A percentile compares a stretch with the other conserved stretches of the same genome.
These are phyloP conservation scores for Gillenia trifoliata DNA, from an alignment of 306 rosid species.

Conservation along the genomic window DNA sequence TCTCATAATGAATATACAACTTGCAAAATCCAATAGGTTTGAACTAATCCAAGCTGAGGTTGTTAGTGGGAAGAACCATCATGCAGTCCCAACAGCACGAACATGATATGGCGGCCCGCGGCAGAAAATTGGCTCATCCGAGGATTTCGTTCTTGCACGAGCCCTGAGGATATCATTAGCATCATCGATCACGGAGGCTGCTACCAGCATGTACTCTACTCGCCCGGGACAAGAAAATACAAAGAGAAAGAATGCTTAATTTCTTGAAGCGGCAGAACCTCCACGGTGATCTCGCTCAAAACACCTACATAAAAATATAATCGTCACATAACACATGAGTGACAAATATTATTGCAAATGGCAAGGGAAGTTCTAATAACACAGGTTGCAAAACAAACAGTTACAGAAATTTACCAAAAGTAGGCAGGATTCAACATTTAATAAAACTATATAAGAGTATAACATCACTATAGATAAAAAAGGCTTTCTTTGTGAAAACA, in stretches of 20 bases:
- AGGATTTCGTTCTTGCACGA: slow-evolving; percentile 66
- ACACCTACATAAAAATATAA: slow-evolving; percentile 79
- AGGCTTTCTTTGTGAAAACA: no score
- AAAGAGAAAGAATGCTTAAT: slow-evolving; percentile 69
- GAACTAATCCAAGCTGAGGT: no score
- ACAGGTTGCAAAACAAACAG: background rate
- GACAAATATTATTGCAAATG: background rate
- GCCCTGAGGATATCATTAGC: slow-evolving; percentile 77
- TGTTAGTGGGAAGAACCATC: no score
- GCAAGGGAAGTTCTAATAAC: background rate
- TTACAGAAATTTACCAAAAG: no score
- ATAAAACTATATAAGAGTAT: background rate
- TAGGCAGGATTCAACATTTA: background rate
- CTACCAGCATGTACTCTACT: slow-evolving; percentile 76
- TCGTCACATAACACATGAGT: background rate
- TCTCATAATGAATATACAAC: no score
- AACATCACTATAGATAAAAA: background rate
- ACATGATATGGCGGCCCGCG: slow-evolving; percentile 90
- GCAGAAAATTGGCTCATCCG: slow-evolving; percentile 84
- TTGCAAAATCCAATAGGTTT: no score
- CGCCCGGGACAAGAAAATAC: slow-evolving; percentile 90
- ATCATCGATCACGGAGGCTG: slow-evolving; percentile 78
- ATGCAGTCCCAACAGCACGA: slow-evolving; percentile 55
- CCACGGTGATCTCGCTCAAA: slow-evolving; percentile 63
- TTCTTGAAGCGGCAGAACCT: slow-evolving; percentile 80